These are phyloP conservation scores for Nakaseomyces delphensis DNA, from an alignment of 1,139 yeast species.

Conservation along the genomic window DNA sequence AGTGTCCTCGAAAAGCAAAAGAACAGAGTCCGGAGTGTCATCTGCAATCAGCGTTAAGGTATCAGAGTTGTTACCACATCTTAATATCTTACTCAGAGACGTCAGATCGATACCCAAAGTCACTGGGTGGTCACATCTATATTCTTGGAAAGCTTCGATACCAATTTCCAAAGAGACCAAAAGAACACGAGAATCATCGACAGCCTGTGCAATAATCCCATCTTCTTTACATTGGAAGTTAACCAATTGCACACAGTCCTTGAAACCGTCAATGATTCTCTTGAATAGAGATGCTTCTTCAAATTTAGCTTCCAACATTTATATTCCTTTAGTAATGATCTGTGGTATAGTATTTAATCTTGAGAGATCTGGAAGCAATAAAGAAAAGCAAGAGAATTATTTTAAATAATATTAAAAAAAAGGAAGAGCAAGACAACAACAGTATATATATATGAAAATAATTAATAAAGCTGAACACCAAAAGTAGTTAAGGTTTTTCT, in stretches of 20 bases:
- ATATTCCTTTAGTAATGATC: too few species aligned
- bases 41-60: conserved; percentile 83
- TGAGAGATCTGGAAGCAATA: not conserved
- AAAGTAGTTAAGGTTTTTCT: not conserved
- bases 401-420: not conserved
- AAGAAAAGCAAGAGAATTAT: not conserved
- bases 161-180: conserved; percentile 84
- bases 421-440: not conserved
- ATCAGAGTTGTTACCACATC: conserved; percentile 88
- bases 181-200: conserved; percentile 93
- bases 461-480: not conserved
- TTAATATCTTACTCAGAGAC: conserved; percentile 77
- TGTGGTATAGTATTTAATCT: too few species aligned
- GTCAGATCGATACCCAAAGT: conserved; percentile 88
- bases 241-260: conserved; percentile 88
- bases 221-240: conserved; percentile 93
- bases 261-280: conserved; percentile 84
- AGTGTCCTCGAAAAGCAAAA: conserved; percentile 82
- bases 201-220: conserved; percentile 95
- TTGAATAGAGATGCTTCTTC: conserved; percentile 87
- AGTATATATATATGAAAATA: not conserved
- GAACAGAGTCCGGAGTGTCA: conserved; percentile 76
- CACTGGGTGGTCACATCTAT: conserved; percentile 91
- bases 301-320: conserved; percentile 94
- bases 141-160: conserved; percentile 81